Evolutionary conservation across 192 early-diverging fungal genomes (phyloP).

Genomic region (Mycoemilia scoparia): DNA sequence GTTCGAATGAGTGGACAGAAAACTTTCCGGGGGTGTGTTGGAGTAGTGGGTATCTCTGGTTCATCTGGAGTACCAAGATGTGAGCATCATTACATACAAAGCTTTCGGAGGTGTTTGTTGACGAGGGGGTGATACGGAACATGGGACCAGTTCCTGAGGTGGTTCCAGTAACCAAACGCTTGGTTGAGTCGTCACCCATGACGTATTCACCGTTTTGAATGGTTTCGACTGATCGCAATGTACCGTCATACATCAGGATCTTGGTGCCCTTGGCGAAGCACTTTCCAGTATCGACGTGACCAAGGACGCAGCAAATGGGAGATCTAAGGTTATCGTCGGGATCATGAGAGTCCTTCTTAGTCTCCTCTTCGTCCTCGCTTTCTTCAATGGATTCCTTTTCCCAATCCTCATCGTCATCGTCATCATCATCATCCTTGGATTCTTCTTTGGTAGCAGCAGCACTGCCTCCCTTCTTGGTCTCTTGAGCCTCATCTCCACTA

Average conservation of each 20-base stretch:
- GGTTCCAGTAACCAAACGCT: conserved; percentile 24
- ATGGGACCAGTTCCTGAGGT: conserved; percentile 24
- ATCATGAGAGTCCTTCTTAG: conserved; percentile 24
- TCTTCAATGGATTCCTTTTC: conserved; percentile 14
- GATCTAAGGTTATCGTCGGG: conserved; percentile 71
- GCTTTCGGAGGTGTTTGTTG: conserved; percentile 8
- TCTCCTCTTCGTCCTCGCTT: conserved; percentile 24
- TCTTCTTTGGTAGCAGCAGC: not conserved
- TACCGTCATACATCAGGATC: conserved; percentile 29
- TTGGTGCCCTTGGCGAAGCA: conserved; percentile 29
- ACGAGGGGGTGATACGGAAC: conserved; percentile 24
- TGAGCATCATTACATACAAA: conserved; percentile 37
- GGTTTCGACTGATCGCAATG: conserved; percentile 21
- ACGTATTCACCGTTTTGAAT: conserved; percentile 17
- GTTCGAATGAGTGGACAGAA: too few species aligned
- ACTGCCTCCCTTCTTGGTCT: conserved; percentile 12
- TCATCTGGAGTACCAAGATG: conserved; percentile 25
- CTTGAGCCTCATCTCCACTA: conserved; percentile 28
- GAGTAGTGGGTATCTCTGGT: too few species aligned
- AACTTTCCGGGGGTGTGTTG: too few species aligned
- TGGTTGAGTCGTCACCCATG: conserved; percentile 32
- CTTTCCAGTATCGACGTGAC: conserved; percentile 93
- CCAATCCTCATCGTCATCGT: conserved; percentile 16
- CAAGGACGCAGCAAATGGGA: conserved; percentile 95
- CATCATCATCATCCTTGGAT: conserved; percentile 9